These are phyloP conservation scores for Ceratocystis eucalypticola DNA, from an alignment of 2,329 filamentous ascomycete genomes.

Conservation along the genomic window DNA sequence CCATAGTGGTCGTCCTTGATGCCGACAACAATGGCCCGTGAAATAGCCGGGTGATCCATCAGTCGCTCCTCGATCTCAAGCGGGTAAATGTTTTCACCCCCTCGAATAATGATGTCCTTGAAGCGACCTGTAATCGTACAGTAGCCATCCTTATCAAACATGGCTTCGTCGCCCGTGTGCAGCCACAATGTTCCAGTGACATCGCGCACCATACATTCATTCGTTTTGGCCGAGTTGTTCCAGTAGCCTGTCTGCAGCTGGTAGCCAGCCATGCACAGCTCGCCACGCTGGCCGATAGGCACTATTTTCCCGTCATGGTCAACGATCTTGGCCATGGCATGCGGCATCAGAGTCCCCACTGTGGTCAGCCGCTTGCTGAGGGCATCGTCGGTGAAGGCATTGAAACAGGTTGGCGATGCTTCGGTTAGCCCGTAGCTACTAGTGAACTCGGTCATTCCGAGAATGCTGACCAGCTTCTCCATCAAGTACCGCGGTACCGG, in stretches of 20 bases:
- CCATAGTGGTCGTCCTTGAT: constrained; percentile 58
- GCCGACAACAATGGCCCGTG: constrained; percentile 55
- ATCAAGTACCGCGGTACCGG: constrained; percentile 64
- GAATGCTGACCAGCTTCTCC: constrained; percentile 53
- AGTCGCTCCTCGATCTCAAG: constrained; percentile 63
- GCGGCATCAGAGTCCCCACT: constrained; percentile 63
- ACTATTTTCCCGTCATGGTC: constrained; percentile 52
- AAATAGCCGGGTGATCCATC: constrained; percentile 47
- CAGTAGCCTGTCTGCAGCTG: constrained; percentile 55
- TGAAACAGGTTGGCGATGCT: constrained; percentile 68
- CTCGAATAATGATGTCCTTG: constrained; percentile 68
- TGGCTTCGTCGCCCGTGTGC: constrained; percentile 56
- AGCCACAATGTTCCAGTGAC: constrained; percentile 44
- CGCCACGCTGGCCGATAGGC: constrained; percentile 53
- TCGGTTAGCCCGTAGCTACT: constrained; percentile 63
- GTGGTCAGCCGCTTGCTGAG: constrained; percentile 54
- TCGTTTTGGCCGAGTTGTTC: constrained; percentile 63
- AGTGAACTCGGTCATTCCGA: constrained; percentile 64
- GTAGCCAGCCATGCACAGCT: constrained; percentile 67
- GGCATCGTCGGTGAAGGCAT: constrained; percentile 60
- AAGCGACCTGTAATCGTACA: constrained; percentile 62
- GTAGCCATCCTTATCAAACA: constrained; percentile 54
- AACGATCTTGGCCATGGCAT: constrained; percentile 64
- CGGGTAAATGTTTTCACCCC: constrained; percentile 61
- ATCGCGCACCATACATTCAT: constrained; percentile 42